Evolutionary conservation across 164 flowering plant species (phyloP), one percentile per base, ranked within the genome.

Genomic region (Vitis riparia): DNA sequence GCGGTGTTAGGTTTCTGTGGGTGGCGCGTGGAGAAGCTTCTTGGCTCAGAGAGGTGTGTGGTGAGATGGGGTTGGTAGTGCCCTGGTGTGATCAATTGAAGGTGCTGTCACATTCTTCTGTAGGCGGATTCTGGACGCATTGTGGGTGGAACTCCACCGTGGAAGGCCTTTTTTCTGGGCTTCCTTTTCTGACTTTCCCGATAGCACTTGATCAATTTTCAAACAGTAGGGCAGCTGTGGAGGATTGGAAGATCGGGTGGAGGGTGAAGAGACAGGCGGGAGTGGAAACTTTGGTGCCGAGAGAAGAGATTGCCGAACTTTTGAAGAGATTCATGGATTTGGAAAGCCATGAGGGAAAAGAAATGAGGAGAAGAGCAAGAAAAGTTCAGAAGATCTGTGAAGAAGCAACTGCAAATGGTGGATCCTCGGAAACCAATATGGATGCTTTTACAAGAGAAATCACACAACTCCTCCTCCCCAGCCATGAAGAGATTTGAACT

Each of bases 41-140:
- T n/a, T 17, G 62, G 15, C 48, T 68, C 5, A 65, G 30, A 51
- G 71, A 49, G 2, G 47, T 11, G 11, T 65, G 74, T 27, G 82
- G 75, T 44, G 84, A 72, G 3, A 79, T 0, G 75, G 88, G 92
- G 11, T 1, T 82, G 49, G 78, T 86, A 50, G 87, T 89, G 63
- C 78, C 83, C 0, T 88, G 97, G 97, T 89, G 94, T 72, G 87
- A 85, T 72, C 97, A 91, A 62, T 55, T 88, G 73, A 79, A 59
- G 66, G 93, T 91, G 14, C 59, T 91, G 53, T 74, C 75, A 44
- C 92, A 91, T 71, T 62, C 82, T 62, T 75, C 93, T 5, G 72
- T 88, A 0, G 94, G 89, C 0, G 94, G 93, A 7, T 91, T 91
- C 60, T 85, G 84, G 86, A 68, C 90, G 0, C 93, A 88, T 58